Evolutionary conservation across 2,329 filamentous ascomycete species (phyloP).

Genomic region (Neonectria coccinea): DNA sequence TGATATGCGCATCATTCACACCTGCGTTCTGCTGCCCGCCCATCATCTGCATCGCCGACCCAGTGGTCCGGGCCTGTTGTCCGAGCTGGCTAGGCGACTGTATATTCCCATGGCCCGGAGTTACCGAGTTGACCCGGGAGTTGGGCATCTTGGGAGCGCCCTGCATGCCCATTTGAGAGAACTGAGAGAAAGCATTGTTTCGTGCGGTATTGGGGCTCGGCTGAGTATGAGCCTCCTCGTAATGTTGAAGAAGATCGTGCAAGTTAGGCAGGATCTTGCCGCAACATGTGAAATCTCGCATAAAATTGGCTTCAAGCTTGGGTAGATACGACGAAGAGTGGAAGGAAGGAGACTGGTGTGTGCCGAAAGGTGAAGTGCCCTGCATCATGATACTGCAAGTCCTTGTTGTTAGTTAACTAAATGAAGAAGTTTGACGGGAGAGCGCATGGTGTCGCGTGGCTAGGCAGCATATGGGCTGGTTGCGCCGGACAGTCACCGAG

Average conservation of each 20-base stretch:
- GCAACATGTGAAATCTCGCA: conserved; percentile 97
- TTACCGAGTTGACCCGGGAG: conserved; percentile 48
- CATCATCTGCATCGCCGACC: conserved; percentile 57
- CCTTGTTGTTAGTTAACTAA: conserved; percentile 38
- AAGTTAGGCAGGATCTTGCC: conserved; percentile 89
- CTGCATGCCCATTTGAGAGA: conserved; percentile 51
- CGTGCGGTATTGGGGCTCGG: conserved; percentile 61
- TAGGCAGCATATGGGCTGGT: conserved; percentile 20
- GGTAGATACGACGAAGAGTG: conserved; percentile 97
- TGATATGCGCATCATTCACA: conserved; percentile 52
- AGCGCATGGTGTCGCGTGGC: conserved; percentile 31
- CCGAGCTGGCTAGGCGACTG: conserved; percentile 49
- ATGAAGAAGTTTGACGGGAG: conserved; percentile 12
- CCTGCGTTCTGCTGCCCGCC: conserved; percentile 47
- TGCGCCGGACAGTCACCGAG: conserved; percentile 34
- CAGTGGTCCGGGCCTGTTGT: conserved; percentile 48
- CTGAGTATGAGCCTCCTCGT: conserved; percentile 92
- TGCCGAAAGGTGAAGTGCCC: conserved; percentile 89
- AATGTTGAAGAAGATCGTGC: conserved; percentile 95
- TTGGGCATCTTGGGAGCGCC: conserved; percentile 49
- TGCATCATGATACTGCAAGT: conserved; percentile 86
- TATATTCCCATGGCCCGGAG: conserved; percentile 46
- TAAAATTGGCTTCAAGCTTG: conserved; percentile 96
- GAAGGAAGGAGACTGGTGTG: conserved; percentile 90
- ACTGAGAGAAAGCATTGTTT: conserved; percentile 57